These are phyloP conservation scores for Periconia sp. DNA, from an alignment of 2,329 filamentous ascomycete genomes.

Conservation along the genomic window DNA sequence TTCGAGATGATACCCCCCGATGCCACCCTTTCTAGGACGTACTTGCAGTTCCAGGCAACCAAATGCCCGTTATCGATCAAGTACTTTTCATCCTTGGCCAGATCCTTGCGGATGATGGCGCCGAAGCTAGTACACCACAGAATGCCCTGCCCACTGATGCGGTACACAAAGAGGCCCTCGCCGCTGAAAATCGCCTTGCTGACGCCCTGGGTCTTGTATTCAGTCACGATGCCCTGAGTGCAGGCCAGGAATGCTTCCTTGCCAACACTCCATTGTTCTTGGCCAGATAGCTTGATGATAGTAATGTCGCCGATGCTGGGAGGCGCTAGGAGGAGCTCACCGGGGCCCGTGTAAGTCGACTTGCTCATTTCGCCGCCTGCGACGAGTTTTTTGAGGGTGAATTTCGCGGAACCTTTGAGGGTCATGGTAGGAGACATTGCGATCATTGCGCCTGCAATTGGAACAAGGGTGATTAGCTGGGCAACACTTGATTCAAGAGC, in stretches of 20 bases:
- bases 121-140: slow-evolving; percentile 93
- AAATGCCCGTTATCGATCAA: slow-evolving; percentile 92
- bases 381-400: slow-evolving; percentile 89
- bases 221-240: slow-evolving; percentile 84
- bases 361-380: slow-evolving; percentile 76
- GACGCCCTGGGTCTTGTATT: slow-evolving; percentile 83
- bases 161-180: slow-evolving; percentile 89
- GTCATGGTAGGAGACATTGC: slow-evolving; percentile 90
- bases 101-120: slow-evolving; percentile 89
- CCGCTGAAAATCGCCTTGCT: slow-evolving; percentile 92
- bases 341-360: slow-evolving; percentile 84
- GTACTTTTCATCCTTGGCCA: slow-evolving; percentile 74
- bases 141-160: slow-evolving; percentile 76
- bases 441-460: slow-evolving; percentile 74
- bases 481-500: too few species aligned
- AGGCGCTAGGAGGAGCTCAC: slow-evolving; percentile 84
- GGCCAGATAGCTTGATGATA: slow-evolving; percentile 71
- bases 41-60: slow-evolving; percentile 96
- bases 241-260: slow-evolving; percentile 83
- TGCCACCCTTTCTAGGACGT: slow-evolving; percentile 84
- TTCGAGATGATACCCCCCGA: slow-evolving; percentile 93
- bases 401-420: slow-evolving; percentile 79
- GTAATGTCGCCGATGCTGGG: slow-evolving; percentile 81
- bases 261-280: slow-evolving; percentile 80
- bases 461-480: slow-evolving; percentile 5